These are phyloP conservation scores for Pyrus communis DNA, from an alignment of 306 rosid species.

Conservation along the genomic window DNA sequence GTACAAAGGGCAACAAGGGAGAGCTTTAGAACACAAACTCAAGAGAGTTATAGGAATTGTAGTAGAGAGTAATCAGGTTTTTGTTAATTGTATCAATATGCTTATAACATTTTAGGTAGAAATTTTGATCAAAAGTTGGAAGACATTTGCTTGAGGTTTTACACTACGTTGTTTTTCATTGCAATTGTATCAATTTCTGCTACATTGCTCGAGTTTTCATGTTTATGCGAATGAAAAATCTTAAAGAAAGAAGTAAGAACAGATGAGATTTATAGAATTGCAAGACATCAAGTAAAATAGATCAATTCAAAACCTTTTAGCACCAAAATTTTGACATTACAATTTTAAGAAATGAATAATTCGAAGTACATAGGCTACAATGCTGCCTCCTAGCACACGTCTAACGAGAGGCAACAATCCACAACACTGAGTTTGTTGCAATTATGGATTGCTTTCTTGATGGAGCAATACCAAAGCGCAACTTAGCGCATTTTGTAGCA, in stretches of 20 bases:
- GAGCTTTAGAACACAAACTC: constrained; percentile 49
- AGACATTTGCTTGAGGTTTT: not conserved
- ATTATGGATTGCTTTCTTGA: not conserved
- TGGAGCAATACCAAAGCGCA: not conserved
- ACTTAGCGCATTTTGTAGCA: constrained; percentile 77
- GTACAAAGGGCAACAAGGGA: constrained; percentile 40
- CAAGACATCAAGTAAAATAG: not conserved
- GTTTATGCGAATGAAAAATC: not conserved
- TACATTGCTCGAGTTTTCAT: not conserved
- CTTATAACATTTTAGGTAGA: constrained; percentile 13
- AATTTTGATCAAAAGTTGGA: not conserved
- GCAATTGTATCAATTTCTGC: not conserved
- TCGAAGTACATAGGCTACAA: constrained; percentile 12
- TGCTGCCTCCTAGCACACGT: not conserved
- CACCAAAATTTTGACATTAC: constrained; percentile 18
- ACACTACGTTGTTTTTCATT: not conserved
- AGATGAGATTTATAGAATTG: not conserved
- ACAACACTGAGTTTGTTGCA: not conserved
- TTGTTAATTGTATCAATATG: constrained; percentile 1
- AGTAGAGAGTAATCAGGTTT: constrained; percentile 9
- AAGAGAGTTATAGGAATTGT: constrained; percentile 1
- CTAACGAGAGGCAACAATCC: constrained; percentile 6
- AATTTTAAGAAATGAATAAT: constrained; percentile 16
- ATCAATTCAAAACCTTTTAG: constrained; percentile 26
- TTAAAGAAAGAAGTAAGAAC: not conserved